These are phyloP conservation scores for Xylariaceae sp. DNA, from an alignment of 2,329 filamentous ascomycete species.

Conservation along the genomic window DNA sequence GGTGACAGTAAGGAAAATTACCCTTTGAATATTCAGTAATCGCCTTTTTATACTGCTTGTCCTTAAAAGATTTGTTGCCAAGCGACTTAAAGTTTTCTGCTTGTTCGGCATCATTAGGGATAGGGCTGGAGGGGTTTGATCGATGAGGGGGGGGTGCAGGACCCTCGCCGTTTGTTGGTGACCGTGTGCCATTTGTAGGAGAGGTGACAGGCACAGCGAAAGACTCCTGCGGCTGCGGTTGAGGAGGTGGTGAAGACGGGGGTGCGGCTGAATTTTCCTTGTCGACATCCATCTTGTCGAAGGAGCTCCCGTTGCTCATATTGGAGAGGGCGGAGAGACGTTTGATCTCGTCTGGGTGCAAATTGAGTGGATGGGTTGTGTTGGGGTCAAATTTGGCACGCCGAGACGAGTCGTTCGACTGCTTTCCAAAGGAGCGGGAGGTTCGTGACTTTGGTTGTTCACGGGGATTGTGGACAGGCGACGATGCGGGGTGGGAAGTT, in stretches of 20 bases:
- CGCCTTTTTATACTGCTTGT: constrained; percentile 80
- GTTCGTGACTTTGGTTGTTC: constrained; percentile 37
- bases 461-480: constrained; percentile 23
- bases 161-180: constrained; percentile 41
- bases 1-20: constrained; percentile 37
- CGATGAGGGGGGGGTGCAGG: constrained; percentile 71
- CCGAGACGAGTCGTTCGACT: constrained; percentile 47
- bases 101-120: constrained; percentile 59
- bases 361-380: constrained; percentile 83
- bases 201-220: constrained; percentile 47
- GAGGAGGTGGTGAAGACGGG: constrained; percentile 53
- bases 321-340: constrained; percentile 65
- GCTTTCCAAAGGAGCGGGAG: constrained; percentile 44
- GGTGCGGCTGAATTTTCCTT: constrained; percentile 53
- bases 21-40: constrained; percentile 95
- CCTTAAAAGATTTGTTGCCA: constrained; percentile 97
- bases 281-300: constrained; percentile 67
- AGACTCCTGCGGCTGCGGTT: constrained; percentile 37
- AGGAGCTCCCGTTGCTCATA: constrained; percentile 57
- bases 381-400: constrained; percentile 60
- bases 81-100: constrained; percentile 88
- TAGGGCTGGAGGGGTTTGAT: constrained; percentile 58
- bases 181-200: constrained; percentile 41
- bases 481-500: constrained; percentile 14
- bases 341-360: constrained; percentile 83